Evolutionary conservation across 1,139 yeast genomes (phyloP), one percentile per base, ranked within the genome.

Genomic region (Suhomyces bolitotheri): DNA sequence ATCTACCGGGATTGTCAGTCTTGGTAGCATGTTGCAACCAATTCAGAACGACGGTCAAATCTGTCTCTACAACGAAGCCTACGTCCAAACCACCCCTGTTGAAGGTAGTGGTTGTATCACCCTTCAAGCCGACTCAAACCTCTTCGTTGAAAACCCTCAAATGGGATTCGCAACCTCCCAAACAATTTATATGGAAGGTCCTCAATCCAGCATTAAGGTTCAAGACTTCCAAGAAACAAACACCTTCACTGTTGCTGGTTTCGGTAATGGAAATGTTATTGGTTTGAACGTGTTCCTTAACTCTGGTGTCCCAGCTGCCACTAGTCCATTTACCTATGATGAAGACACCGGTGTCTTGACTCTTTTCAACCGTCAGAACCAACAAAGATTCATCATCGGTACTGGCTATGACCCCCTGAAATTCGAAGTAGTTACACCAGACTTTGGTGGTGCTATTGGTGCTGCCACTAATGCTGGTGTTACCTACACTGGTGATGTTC

Each of bases 1-100:
- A 45, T 33, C 44, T 23, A 24, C 42, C 11, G 57, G 56, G 5
- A 33, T 36, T 6, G 49, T 51, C 23, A 40, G 44, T 11, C 50
- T 60, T 16, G 65, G 66, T 22, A 36, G 46, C 16, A 31, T 51
- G 9, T 36, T 40, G 11, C 36, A 40, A 7, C 32, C 48, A 13
- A 52, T 65, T 24, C 47, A 46, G 16, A 62, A 62, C 37, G 47
- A 48, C 27, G 67, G 66, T 44, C 53, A 55, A 25, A 59, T 63
- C 35, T 62, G 68, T 51, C 49, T 62, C 27, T 41, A 44, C 25
- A 51, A 56, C 34, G 46, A 49, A 25, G 50, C 41, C 7, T 62
- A 55, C 40, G 44, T 42, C 23, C 66, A 60, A 40, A 35, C 54
- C n/a, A 51, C 62, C 16, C 34, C 34, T 12, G 50, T 62, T 26